These are phyloP conservation scores for Trichoderma atroviride DNA, from an alignment of 2,329 filamentous ascomycete genomes.

Conservation along the genomic window DNA sequence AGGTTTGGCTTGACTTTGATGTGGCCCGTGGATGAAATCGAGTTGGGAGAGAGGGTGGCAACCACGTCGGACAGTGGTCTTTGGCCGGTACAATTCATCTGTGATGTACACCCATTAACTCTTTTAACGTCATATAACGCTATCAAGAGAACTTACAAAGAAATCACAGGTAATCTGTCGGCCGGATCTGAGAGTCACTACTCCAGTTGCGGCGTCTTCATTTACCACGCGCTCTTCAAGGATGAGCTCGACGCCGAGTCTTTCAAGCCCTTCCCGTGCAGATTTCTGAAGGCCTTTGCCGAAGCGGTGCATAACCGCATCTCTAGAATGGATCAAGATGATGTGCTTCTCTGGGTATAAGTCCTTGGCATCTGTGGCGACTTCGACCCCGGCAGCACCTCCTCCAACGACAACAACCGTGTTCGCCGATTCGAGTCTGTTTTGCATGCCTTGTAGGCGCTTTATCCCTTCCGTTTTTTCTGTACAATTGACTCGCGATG, in stretches of 20 bases:
- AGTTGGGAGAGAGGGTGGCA: slow-evolving; percentile 43
- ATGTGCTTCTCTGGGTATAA: slow-evolving; percentile 59
- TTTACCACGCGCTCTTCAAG: slow-evolving; percentile 51
- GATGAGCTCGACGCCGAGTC: slow-evolving; percentile 54
- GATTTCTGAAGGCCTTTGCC: slow-evolving; percentile 46
- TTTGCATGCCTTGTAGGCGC: slow-evolving; percentile 51
- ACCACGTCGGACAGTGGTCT: slow-evolving; percentile 57
- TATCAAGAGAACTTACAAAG: slow-evolving; percentile 42
- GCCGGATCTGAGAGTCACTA: slow-evolving; percentile 51
- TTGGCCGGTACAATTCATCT: slow-evolving; percentile 65
- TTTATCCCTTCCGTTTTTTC: slow-evolving; percentile 47
- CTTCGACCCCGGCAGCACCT: slow-evolving; percentile 63
- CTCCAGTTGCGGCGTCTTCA: slow-evolving; percentile 41
- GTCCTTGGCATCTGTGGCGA: slow-evolving; percentile 61
- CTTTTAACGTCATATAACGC: neutral
- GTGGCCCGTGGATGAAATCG: slow-evolving; percentile 51
- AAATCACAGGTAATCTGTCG: slow-evolving; percentile 52
- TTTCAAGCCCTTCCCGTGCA: slow-evolving; percentile 46
- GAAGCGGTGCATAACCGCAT: slow-evolving; percentile 56
- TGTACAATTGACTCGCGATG: slow-evolving; percentile 50
- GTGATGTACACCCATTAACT: neutral
- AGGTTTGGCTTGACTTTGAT: slow-evolving; percentile 59
- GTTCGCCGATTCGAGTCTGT: slow-evolving; percentile 45
- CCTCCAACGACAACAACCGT: slow-evolving; percentile 58
- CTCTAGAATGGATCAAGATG: slow-evolving; percentile 60